phyloP scores from a whole-genome alignment of 345 rosid species.

The Mangifera indica region DNA sequence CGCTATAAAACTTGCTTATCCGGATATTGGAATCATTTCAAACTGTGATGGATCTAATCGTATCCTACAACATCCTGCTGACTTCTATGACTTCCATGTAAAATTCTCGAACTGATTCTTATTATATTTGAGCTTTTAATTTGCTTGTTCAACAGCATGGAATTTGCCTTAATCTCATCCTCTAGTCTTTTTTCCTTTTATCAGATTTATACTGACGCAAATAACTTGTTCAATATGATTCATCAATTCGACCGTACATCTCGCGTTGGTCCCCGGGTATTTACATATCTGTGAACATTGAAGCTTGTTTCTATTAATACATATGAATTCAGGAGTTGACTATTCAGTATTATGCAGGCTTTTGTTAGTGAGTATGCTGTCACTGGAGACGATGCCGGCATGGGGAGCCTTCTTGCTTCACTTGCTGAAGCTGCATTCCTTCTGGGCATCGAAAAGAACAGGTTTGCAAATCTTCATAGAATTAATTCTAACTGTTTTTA shows the following conservation, averaged over 20 bases:
- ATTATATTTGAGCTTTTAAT: neutral
- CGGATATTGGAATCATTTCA: conserved; percentile 84
- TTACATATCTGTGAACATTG: conserved; percentile 5
- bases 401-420: conserved; percentile 82
- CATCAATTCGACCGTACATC: conserved; percentile 65
- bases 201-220: conserved; percentile 80
- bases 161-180: too few relatives aligned
- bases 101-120: conserved; percentile 3
- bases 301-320: neutral
- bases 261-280: conserved; percentile 81
- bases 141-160: too few relatives aligned
- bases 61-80: conserved; percentile 81
- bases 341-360: conserved; percentile 49
- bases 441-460: conserved; percentile 90
- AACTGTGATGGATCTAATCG: conserved; percentile 87
- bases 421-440: conserved; percentile 94
- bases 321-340: neutral
- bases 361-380: conserved; percentile 98
- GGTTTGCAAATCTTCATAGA: conserved; percentile 37
- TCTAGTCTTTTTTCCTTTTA: conserved; percentile 2
- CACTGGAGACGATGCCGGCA: conserved; percentile 83
- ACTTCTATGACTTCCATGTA: conserved; percentile 88
- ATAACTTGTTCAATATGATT: conserved; percentile 56
- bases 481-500: neutral
- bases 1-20: conserved; percentile 70